Percentiles rank a stretch among this genome's conserved stretches.
Conservation (phyloP, 306 rosid species). For the Cucumis melo region DNA sequence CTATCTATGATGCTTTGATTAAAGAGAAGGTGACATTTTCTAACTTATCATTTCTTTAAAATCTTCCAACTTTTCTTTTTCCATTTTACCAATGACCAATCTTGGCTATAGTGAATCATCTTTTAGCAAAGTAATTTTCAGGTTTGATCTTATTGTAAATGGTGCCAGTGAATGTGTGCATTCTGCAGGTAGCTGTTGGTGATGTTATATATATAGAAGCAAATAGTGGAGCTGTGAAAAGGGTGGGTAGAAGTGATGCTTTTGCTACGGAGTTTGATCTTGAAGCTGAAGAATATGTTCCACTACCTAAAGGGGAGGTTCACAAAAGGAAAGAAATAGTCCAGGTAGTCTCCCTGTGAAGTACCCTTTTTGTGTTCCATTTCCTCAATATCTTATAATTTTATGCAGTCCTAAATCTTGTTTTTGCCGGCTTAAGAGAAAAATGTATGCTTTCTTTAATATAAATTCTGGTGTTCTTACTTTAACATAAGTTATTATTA, state of each 20-base stretch:
- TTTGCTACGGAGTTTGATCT: slow-evolving; percentile 97
- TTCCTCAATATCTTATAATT: neutral
- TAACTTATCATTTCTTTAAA: neutral
- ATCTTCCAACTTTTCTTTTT: neutral
- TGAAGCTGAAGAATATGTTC: slow-evolving; percentile 97
- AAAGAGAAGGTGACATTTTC: slow-evolving; percentile 61
- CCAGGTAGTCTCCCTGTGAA: slow-evolving; percentile 47
- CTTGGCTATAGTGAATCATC: neutral
- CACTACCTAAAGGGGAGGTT: slow-evolving; percentile 99
- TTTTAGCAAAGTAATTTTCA: neutral
- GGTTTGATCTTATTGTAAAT: neutral
- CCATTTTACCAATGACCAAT: neutral
- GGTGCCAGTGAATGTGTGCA: neutral
- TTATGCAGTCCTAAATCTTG: neutral
- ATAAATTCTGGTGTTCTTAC: neutral
- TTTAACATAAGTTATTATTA: neutral
- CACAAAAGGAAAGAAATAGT: slow-evolving; percentile 96
- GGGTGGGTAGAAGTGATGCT: slow-evolving; percentile 97
- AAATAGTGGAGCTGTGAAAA: slow-evolving; percentile 94
- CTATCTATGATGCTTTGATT: slow-evolving; percentile 86
- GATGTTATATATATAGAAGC: slow-evolving; percentile 93
- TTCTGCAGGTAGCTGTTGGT: slow-evolving; percentile 72
- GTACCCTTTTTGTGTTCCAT: neutral
- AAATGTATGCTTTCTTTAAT: neutral
- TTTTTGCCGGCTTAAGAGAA: neutral